phyloP scores from a whole-genome alignment of 306 rosid genomes.

The Clitoria ternatea region DNA sequence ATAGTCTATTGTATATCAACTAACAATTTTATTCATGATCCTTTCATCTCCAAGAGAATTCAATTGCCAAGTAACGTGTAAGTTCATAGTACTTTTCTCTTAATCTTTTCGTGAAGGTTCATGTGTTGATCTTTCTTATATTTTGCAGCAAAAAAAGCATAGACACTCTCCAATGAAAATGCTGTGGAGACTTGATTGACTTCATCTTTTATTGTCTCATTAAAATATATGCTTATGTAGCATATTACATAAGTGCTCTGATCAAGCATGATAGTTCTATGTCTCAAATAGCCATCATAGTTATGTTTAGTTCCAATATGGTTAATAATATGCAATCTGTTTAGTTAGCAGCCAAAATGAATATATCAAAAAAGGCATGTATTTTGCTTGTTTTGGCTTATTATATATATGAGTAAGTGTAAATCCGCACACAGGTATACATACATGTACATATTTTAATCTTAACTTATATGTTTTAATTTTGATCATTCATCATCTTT shows the following conservation, averaged over 20 bases:
- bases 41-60: slow-evolving; percentile 1
- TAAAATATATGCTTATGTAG: neutral
- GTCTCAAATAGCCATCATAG: slow-evolving; percentile 1
- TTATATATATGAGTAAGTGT: too few relatives aligned
- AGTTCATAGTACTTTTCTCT: slow-evolving; percentile 23
- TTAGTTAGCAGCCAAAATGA: neutral
- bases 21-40: slow-evolving; percentile 9
- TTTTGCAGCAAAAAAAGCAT: neutral
- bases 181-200: neutral
- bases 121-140: neutral
- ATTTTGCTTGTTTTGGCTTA: too few relatives aligned
- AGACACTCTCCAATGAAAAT: neutral
- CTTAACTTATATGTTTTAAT: too few relatives aligned
- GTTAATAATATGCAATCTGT: slow-evolving; percentile 11
- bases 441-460: too few relatives aligned
- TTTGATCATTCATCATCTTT: too few relatives aligned
- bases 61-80: slow-evolving; percentile 17
- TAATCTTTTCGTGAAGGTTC: neutral
- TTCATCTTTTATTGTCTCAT: neutral
- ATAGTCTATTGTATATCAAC: neutral
- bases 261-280: neutral
- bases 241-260: slow-evolving; percentile 11
- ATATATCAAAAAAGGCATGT: neutral
- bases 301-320: neutral
- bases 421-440: too few relatives aligned